These are phyloP conservation scores for Lolium rigidum DNA, from an alignment of 176 grass and related monocot genomes.

Conservation along the genomic window DNA sequence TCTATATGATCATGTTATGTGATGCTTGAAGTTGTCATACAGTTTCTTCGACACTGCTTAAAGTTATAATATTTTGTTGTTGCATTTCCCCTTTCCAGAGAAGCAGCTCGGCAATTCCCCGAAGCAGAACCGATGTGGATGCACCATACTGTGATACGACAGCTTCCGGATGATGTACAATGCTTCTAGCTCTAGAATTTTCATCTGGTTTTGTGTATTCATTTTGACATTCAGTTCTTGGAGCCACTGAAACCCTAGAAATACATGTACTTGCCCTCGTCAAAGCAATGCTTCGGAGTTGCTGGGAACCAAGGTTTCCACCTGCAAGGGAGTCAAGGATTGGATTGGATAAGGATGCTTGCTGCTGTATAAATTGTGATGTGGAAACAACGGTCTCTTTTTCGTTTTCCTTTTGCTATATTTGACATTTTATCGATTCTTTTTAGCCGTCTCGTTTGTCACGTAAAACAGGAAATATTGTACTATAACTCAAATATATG, in stretches of 20 bases:
- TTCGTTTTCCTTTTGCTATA: not conserved
- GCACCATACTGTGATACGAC: conserved; percentile 70
- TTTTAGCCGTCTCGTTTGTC: conserved; percentile 43
- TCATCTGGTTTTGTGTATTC: conserved; percentile 54
- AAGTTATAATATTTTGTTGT: not conserved
- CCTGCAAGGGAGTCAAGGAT: not conserved
- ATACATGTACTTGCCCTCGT: not conserved
- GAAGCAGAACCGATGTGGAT: conserved; percentile 76
- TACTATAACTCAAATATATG: conserved; percentile 33
- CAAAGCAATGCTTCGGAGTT: conserved; percentile 31
- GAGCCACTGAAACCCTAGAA: conserved; percentile 41
- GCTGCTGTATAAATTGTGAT: conserved; percentile 65
- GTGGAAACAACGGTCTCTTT: not conserved
- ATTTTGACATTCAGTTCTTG: conserved; percentile 55
- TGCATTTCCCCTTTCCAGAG: conserved; percentile 51
- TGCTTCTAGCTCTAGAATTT: conserved; percentile 50
- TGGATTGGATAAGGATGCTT: conserved; percentile 56
- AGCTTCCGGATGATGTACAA: conserved; percentile 35
- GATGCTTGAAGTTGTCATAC: not conserved
- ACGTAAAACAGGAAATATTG: conserved; percentile 46
- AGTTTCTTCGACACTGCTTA: conserved; percentile 4
- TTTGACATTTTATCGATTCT: conserved; percentile 56
- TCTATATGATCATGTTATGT: conserved; percentile 7
- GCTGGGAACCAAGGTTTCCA: conserved; percentile 41
- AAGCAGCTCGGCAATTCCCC: conserved; percentile 59